These are phyloP conservation scores for Conticribra weissflogii DNA, from an alignment of 108 stramenopile genomes.

Conservation along the genomic window DNA sequence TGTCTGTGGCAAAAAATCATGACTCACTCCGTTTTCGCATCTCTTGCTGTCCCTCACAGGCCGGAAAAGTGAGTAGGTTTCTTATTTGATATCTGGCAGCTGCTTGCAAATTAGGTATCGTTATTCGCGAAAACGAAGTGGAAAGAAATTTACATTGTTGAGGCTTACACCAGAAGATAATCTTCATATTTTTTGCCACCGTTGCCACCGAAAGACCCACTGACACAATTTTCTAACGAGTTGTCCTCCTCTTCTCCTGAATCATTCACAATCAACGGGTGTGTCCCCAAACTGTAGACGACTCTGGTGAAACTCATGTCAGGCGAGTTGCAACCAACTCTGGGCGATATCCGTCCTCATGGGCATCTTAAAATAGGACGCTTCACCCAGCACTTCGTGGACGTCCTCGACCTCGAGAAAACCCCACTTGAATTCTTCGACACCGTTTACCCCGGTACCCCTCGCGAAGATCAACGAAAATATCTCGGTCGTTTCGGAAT, in stretches of 20 bases:
- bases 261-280: too few species aligned
- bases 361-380: constrained; percentile 94
- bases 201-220: not conserved
- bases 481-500: constrained; percentile 98
- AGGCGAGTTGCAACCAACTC: constrained; percentile 88
- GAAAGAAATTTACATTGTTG: too few species aligned
- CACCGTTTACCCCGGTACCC: constrained; percentile 73
- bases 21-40: too few species aligned
- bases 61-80: too few species aligned
- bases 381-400: constrained; percentile 99
- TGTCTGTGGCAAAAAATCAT: too few species aligned
- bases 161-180: too few species aligned
- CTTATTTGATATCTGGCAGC: too few species aligned
- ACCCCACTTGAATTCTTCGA: constrained; percentile 98
- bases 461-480: constrained; percentile 85
- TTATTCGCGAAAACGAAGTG: too few species aligned
- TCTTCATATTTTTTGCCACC: too few species aligned
- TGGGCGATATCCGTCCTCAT: constrained; percentile 96
- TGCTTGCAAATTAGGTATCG: too few species aligned
- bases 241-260: not conserved
- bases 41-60: too few species aligned
- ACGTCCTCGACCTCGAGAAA: constrained; percentile 93
- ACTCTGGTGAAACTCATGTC: constrained; percentile 95
- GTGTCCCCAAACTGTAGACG: constrained; percentile 58
- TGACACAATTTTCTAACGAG: not conserved